Conservation (phyloP, 1,284 basidiomycete genomes). For the Tilletia caries region DNA sequence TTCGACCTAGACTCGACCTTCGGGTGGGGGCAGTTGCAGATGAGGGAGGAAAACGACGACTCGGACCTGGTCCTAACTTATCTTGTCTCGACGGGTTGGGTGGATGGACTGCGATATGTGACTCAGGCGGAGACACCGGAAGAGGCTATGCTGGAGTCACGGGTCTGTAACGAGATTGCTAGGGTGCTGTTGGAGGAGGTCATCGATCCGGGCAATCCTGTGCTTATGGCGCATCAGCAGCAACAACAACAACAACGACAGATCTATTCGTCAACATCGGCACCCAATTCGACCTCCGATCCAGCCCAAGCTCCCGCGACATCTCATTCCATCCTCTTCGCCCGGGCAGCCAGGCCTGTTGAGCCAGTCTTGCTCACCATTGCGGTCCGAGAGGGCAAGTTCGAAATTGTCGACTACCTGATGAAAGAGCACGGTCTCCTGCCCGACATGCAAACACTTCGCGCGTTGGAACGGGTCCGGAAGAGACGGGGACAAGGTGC, state of each 20-base stretch:
- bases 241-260: too few relatives aligned
- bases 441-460: background rate
- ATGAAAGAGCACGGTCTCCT: background rate
- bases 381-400: background rate
- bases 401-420: constrained; percentile 3
- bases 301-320: background rate
- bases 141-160: background rate
- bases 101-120: background rate
- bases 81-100: background rate
- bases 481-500: background rate
- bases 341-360: background rate
- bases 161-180: background rate
- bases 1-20: background rate
- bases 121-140: background rate
- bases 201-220: background rate
- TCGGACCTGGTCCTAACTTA: too few relatives aligned
- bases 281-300: background rate
- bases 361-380: background rate
- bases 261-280: background rate
- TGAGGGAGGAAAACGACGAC: too few relatives aligned
- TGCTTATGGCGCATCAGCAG: background rate
- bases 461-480: background rate
- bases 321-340: background rate
- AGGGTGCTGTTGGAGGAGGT: background rate
- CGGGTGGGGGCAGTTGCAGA: background rate